Percentiles rank a stretch among this genome's conserved stretches.
phyloP scores from a whole-genome alignment of 2,329 filamentous ascomycete genomes.

The Fusarium temperatum region DNA sequence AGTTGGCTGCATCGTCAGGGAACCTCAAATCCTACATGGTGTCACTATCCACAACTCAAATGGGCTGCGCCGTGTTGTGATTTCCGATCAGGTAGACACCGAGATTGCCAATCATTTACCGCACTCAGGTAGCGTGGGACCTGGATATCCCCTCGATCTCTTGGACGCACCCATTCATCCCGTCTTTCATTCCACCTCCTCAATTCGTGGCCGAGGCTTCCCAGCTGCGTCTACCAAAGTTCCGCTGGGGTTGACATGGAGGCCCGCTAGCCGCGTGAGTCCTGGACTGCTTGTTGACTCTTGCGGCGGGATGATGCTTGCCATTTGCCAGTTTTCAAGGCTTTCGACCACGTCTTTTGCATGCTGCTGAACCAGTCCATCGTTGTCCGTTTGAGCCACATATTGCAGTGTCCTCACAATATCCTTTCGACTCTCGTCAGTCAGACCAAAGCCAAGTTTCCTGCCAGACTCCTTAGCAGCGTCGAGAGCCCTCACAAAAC shows the following conservation, averaged over 20 bases:
- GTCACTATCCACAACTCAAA: slow-evolving; percentile 23
- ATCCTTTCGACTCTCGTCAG: slow-evolving; percentile 65
- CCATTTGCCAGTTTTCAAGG: slow-evolving; percentile 68
- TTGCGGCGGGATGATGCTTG: slow-evolving; percentile 55
- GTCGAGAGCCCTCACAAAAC: slow-evolving; percentile 69
- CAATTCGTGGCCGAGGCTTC: slow-evolving; percentile 57
- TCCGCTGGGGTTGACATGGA: slow-evolving; percentile 48
- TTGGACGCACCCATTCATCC: slow-evolving; percentile 5
- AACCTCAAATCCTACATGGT: slow-evolving; percentile 18
- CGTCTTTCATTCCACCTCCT: slow-evolving; percentile 66
- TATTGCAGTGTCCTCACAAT: slow-evolving; percentile 71
- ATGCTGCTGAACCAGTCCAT: slow-evolving; percentile 74
- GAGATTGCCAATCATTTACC: slow-evolving; percentile 39
- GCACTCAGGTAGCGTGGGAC: slow-evolving; percentile 21
- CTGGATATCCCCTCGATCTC: slow-evolving; percentile 4
- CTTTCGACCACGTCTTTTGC: slow-evolving; percentile 73
- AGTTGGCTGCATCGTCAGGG: not conserved
- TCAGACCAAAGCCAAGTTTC: slow-evolving; percentile 63
- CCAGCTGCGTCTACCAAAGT: slow-evolving; percentile 38
- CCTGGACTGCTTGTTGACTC: slow-evolving; percentile 35
- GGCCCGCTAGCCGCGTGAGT: slow-evolving; percentile 49
- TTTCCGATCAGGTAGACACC: slow-evolving; percentile 32
- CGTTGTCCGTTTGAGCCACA: slow-evolving; percentile 71
- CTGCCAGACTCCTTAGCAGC: slow-evolving; percentile 57
- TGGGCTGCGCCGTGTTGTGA: slow-evolving; percentile 26